Conservation (phyloP, 176 grass and related monocot species). For the Neostapfia colusana region DNA sequence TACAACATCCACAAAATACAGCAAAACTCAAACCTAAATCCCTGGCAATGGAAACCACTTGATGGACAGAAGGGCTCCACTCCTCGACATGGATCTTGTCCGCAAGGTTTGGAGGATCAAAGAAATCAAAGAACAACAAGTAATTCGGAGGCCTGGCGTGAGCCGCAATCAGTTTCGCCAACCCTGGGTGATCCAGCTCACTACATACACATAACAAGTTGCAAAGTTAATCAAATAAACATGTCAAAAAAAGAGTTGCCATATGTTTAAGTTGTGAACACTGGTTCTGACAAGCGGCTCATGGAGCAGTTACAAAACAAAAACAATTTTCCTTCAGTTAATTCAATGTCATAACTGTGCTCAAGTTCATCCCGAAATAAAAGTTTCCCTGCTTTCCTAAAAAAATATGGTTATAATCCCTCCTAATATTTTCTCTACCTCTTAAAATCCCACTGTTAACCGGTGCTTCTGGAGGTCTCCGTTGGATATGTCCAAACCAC, state of each 20-base stretch:
- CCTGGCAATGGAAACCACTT: conserved; percentile 66
- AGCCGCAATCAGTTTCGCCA: conserved; percentile 71
- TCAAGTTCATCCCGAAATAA: not conserved
- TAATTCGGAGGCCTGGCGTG: conserved; percentile 91
- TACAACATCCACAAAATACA: not conserved
- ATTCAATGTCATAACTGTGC: not conserved
- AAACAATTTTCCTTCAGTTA: not conserved
- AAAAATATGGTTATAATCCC: too few species aligned
- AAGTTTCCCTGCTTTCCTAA: not conserved
- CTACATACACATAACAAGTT: conserved; percentile 45
- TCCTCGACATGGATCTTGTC: conserved; percentile 86
- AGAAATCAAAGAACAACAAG: conserved; percentile 83
- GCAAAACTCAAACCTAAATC: conserved; percentile 64
- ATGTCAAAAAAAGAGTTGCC: not conserved
- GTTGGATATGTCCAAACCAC: too few species aligned
- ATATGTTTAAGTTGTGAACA: not conserved
- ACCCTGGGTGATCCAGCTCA: conserved; percentile 73
- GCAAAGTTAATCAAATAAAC: not conserved
- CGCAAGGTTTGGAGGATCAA: conserved; percentile 77
- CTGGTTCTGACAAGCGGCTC: not conserved
- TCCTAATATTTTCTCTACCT: too few species aligned
- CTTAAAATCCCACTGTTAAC: too few species aligned
- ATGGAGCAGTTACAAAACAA: not conserved
- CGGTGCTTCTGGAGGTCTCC: too few species aligned
- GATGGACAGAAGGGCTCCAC: conserved; percentile 65